phyloP scores from a whole-genome alignment of 192 early-diverging fungal genomes.

The Spizellomyces sp. region DNA sequence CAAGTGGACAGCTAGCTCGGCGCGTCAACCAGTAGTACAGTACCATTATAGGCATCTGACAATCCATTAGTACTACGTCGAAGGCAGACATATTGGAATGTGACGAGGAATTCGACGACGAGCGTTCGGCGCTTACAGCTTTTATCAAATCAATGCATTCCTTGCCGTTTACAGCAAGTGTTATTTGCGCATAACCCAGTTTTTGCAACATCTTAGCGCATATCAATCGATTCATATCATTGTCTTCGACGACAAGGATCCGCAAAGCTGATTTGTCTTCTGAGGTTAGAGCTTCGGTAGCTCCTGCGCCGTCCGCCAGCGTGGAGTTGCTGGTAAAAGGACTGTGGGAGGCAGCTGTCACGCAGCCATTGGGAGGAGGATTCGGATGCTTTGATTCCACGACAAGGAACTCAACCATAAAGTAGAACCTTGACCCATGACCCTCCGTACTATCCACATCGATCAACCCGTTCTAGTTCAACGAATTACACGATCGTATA shows the following conservation, averaged over 20 bases:
- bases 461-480: not conserved
- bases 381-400: not conserved
- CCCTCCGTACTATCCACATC: constrained; percentile 18
- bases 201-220: constrained; percentile 5
- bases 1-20: too few relatives aligned
- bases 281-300: not conserved
- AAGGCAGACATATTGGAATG: not conserved
- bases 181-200: constrained; percentile 1
- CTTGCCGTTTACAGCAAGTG: not conserved
- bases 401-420: constrained; percentile 1
- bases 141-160: not conserved
- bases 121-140: not conserved
- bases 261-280: not conserved
- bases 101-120: not conserved
- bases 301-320: too few relatives aligned
- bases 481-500: too few relatives aligned
- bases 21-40: not conserved
- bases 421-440: constrained; percentile 15
- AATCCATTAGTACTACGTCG: constrained; percentile 17
- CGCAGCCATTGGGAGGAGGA: too few relatives aligned
- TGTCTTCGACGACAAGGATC: constrained; percentile 9
- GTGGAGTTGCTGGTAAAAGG: too few relatives aligned
- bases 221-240: not conserved
- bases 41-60: constrained; percentile 12
- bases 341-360: too few relatives aligned